Evolutionary conservation across 495 filamentous ascomycete genomes (phyloP), one percentile per base, ranked within the genome.

Genomic region (Hypoxylon perforatum): DNA sequence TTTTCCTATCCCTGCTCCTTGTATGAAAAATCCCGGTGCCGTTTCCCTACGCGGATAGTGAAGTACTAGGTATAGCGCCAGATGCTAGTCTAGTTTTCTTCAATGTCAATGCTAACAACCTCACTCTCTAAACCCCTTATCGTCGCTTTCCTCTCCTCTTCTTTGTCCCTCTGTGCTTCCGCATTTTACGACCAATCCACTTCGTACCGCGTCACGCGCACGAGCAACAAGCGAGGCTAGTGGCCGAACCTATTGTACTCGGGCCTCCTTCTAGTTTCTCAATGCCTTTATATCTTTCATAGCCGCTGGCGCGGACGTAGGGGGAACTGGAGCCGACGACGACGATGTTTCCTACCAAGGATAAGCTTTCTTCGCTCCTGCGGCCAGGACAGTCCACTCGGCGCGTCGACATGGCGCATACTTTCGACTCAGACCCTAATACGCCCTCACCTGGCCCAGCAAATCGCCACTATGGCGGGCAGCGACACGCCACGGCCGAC

Each of bases 401-500:
- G 49, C 78, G 64, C 59, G 62, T 63, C 60, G 64, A 68, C 44
- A 54, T 61, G 10, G 55, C 61, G 47, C 58, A 60, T 52, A 55
- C 70, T 33, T 69, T 74, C 45, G 76, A 76, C 41, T 56, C 64
- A 17, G 71, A 76, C 36, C 72, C 71, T 12, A 50, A 71, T 10
- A 71, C 75, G 5, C 72, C 75, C 5, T 75, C 74, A 10, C 73
- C 73, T 42, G 72, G 71, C 44, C 71, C 78, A 47, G 69, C 70
- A 38, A 63, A 69, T 47, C 73, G 63, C 59, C 71, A 77, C 28
- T 78, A 81, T 63, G 70, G 57, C 25, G 74, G 70, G 11, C 75
- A 76, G 53, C 81, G 77, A 57, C 81, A 83, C 71, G 82, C 84
- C 39, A 83, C 82, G n/a, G 84, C 84, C 42, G 84, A 87, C 63